These are phyloP conservation scores for Gracilaria vermiculophylla DNA, from an alignment of 23 red algal genomes.

Conservation along the genomic window DNA sequence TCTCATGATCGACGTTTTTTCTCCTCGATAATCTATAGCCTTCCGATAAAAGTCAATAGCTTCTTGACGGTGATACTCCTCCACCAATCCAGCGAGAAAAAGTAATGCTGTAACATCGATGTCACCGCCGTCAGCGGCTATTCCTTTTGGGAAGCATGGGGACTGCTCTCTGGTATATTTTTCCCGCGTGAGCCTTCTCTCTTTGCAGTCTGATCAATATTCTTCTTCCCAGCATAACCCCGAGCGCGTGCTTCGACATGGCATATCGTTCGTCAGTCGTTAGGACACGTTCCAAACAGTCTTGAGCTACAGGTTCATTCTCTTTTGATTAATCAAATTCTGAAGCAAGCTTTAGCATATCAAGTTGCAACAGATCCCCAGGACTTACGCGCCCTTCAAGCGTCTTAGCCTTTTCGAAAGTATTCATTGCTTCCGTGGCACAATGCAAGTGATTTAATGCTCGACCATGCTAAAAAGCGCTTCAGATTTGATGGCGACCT, in stretches of 20 bases:
- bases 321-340: constrained; percentile 45
- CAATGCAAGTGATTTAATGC: constrained; percentile 23
- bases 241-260: constrained; percentile 41
- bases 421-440: constrained; percentile 13
- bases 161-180: constrained; percentile 53
- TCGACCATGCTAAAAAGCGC: constrained; percentile 47
- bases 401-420: constrained; percentile 20
- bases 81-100: constrained; percentile 41
- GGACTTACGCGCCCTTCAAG: constrained; percentile 48
- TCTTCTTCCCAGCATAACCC: constrained; percentile 45
- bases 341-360: constrained; percentile 50
- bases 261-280: constrained; percentile 39
- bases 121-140: constrained; percentile 20
- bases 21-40: constrained; percentile 15
- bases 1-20: constrained; percentile 38
- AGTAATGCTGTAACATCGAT: constrained; percentile 44
- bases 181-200: constrained; percentile 21
- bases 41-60: constrained; percentile 41
- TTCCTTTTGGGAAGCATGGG: constrained; percentile 29
- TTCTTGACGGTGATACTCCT: constrained; percentile 36
- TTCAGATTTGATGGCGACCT: neutral
- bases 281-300: constrained; percentile 51
- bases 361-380: constrained; percentile 41
- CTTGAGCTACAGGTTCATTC: constrained; percentile 44
- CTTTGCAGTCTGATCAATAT: constrained; percentile 29